Evolutionary conservation across 345 rosid species (phyloP).

Genomic region (Salix dunnii): DNA sequence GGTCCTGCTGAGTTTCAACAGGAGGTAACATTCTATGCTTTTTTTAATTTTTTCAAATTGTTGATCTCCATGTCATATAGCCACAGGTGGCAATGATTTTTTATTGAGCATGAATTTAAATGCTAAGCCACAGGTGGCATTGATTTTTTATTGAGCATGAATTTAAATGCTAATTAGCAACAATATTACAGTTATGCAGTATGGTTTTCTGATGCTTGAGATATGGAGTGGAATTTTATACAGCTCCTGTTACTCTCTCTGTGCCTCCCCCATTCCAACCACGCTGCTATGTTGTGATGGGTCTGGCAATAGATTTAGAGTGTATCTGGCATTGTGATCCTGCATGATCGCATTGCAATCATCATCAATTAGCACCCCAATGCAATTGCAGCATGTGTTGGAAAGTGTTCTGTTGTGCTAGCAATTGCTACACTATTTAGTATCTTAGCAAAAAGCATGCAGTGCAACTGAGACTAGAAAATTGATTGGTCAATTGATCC

Average conservation of each 20-base stretch:
- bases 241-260: not conserved
- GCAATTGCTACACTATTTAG: not conserved
- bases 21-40: conserved; percentile 51
- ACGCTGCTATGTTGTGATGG: not conserved
- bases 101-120: not conserved
- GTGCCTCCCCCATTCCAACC: not conserved
- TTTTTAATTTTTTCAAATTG: not conserved
- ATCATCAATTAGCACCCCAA: not conserved
- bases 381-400: not conserved
- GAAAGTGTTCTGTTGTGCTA: not conserved
- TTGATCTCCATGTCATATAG: not conserved
- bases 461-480: not conserved
- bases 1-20: conserved; percentile 83
- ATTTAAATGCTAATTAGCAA: not conserved
- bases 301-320: not conserved
- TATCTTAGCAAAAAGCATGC: not conserved
- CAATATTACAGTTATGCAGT: not conserved
- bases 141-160: not conserved
- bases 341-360: not conserved
- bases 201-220: not conserved
- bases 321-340: not conserved
- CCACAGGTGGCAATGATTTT: not conserved
- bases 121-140: not conserved
- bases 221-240: not conserved
- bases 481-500: not conserved